Conservation (phyloP, 441 rosid species). For the Biscutella laevigata region DNA sequence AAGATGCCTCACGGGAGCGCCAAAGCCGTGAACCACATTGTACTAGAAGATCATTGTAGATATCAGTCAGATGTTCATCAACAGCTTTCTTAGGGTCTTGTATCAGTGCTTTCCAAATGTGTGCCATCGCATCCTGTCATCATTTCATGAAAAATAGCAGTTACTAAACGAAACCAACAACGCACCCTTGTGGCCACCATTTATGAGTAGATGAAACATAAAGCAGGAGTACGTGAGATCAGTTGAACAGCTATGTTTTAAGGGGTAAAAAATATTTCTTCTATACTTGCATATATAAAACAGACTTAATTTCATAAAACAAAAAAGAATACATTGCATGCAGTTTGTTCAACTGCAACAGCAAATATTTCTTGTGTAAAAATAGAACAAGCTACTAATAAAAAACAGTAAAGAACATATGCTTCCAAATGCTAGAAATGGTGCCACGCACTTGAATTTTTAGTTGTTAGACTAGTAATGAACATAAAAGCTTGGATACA, state of each 20-base stretch:
- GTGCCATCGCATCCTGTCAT: conserved; percentile 90
- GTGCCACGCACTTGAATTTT: background rate
- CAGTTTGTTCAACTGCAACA: conserved; percentile 2
- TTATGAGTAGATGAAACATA: conserved; percentile 1
- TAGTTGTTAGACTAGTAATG: background rate
- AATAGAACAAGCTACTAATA: background rate
- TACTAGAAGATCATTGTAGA: conserved; percentile 65
- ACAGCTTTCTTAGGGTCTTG: conserved; percentile 76
- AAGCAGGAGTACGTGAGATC: background rate
- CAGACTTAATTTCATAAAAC: background rate
- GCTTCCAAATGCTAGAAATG: background rate
- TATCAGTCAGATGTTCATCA: conserved; percentile 76
- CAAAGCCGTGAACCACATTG: conserved; percentile 96
- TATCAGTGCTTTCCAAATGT: conserved; percentile 93
- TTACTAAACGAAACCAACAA: conserved; percentile 14
- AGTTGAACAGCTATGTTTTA: background rate
- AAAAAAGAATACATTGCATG: background rate
- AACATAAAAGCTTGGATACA: background rate
- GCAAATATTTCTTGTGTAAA: background rate
- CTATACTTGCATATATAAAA: background rate
- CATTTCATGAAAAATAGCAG: conserved; percentile 12
- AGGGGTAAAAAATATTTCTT: background rate
- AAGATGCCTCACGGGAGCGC: conserved; percentile 98
- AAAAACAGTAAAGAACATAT: conserved; percentile 1
- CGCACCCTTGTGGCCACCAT: background rate